Conservation (phyloP, 2,329 filamentous ascomycete genomes). For the Penicillium corylophilum region DNA sequence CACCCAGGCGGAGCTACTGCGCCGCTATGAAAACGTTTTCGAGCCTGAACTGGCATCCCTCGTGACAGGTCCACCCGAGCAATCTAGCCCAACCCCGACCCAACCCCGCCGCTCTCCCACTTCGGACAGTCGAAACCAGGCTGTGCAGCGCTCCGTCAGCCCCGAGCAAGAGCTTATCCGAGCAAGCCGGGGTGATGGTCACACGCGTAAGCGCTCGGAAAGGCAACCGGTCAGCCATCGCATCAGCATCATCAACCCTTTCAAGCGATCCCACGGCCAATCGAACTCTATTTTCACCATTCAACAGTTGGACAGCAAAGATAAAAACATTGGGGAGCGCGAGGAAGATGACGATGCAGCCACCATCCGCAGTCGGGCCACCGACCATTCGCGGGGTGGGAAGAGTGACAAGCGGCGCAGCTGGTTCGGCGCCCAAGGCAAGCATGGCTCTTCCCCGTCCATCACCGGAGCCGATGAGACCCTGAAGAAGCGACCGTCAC, state of each 20-base stretch:
- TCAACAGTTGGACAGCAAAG: slow-evolving; percentile 27
- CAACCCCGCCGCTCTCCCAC: slow-evolving; percentile 38
- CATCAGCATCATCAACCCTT: slow-evolving; percentile 45
- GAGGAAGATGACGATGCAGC: slow-evolving; percentile 36
- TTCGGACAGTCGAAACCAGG: slow-evolving; percentile 27
- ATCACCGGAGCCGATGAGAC: slow-evolving; percentile 27
- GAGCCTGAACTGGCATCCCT: slow-evolving; percentile 66
- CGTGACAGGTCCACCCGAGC: slow-evolving; percentile 42
- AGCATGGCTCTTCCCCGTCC: slow-evolving; percentile 35
- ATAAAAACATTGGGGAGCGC: slow-evolving; percentile 22
- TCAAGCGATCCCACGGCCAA: slow-evolving; percentile 41
- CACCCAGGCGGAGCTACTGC: slow-evolving; percentile 39
- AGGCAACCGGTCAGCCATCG: slow-evolving; percentile 41
- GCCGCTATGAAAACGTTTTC: slow-evolving; percentile 45
- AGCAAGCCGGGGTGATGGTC: slow-evolving; percentile 29
- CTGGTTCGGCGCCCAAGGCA: slow-evolving; percentile 39
- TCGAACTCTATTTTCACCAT: slow-evolving; percentile 39
- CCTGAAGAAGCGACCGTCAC: slow-evolving; percentile 26
- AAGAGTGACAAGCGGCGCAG: slow-evolving; percentile 42
- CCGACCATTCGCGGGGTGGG: slow-evolving; percentile 34
- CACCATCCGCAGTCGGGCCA: slow-evolving; percentile 39
- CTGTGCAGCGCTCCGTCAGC: slow-evolving; percentile 31
- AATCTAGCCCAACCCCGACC: slow-evolving; percentile 36
- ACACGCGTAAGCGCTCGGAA: slow-evolving; percentile 34
- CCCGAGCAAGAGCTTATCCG: slow-evolving; percentile 39